These are phyloP conservation scores for Chytriomyces sp. DNA, from an alignment of 192 early-diverging fungal genomes.

Conservation along the genomic window DNA sequence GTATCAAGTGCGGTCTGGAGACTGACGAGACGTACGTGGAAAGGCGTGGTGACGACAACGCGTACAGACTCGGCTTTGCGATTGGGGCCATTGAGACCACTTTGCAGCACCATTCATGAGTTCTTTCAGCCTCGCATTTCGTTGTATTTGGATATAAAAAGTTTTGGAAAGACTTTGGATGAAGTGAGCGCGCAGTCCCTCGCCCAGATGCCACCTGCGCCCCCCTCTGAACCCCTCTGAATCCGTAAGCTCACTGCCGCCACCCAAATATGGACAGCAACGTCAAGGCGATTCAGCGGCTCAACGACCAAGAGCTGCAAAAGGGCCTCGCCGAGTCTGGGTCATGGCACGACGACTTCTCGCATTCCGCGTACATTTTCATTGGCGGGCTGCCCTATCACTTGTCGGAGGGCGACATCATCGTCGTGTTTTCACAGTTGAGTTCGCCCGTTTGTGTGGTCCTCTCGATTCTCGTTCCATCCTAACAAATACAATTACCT, in stretches of 20 bases:
- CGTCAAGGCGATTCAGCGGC: conserved; percentile 80
- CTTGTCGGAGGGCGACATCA: conserved; percentile 90
- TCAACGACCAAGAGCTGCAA: conserved; percentile 73
- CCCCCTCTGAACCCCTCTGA: no score
- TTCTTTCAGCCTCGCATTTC: no score
- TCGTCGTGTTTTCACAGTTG: conserved; percentile 91
- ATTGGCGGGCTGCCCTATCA: conserved; percentile 81
- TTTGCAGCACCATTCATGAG: not conserved
- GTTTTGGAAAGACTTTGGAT: not conserved
- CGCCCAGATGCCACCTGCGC: no score
- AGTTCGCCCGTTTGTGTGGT: not conserved
- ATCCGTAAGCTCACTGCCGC: no score
- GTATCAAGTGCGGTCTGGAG: not conserved
- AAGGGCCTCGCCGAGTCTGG: conserved; percentile 56
- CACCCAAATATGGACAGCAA: conserved; percentile 68
- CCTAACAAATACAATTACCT: not conserved
- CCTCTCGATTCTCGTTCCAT: not conserved
- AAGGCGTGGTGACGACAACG: not conserved
- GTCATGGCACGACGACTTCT: conserved; percentile 87
- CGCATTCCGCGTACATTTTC: conserved; percentile 89
- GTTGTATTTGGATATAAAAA: no score
- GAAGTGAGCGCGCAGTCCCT: not conserved
- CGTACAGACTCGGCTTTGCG: conserved; percentile 13
- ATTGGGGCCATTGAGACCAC: not conserved
- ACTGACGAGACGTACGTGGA: not conserved